Base-by-base conservation (phyloP, 1,284 basidiomycete species). In the Pseudozyma sp. region DNA sequence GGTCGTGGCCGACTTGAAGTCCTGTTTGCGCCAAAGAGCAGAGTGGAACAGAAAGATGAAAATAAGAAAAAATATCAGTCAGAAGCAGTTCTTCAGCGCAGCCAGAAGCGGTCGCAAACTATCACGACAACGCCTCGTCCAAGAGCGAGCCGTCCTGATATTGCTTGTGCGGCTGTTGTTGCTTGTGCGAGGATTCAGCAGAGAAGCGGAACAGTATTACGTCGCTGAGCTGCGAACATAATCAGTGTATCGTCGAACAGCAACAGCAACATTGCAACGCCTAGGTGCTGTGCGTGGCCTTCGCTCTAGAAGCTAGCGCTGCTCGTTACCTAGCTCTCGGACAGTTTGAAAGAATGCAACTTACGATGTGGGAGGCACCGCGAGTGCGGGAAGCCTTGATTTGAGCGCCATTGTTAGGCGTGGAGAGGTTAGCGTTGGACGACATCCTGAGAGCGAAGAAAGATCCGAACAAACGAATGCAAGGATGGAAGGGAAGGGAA, bases 1-100 rank as follows among this genome's bases (percentile, higher is more conserved):
- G 52, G 96, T 98, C 62, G 95, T 97, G 77, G 96, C 96, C 44
- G 94, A 96, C 89, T 97, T 96, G 91, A 97, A 97, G 88, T 97
- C 86, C 86, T 87, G 54, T 59, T 43, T 21, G 5, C 12, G 56
- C 16, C 47, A 31, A 52, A 36, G 19, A 14, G 36, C 43, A 16
- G 53, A 19, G 7, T 39, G 5, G 50, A 18, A 34, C 18, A 21
- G 6, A 47, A 18, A 11, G 14, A 51, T 21, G 8, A 11, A 38
- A 10, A 51, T 57, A 54, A 54, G 54, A 21, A 31, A 16, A 49
- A 12, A 25, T 16, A 31, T 31, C 25, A 6, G 25, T 31, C 25
- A 31, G 25, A 31, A 31, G 25, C 25, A 31, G 25, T 31, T 31
- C 25, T 31, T 6, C 25, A 3, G 25, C 3, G 25, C 25, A 31